Base-by-base conservation (phyloP, 768 basidiomycete genomes). In the Pluteus cervinus region DNA sequence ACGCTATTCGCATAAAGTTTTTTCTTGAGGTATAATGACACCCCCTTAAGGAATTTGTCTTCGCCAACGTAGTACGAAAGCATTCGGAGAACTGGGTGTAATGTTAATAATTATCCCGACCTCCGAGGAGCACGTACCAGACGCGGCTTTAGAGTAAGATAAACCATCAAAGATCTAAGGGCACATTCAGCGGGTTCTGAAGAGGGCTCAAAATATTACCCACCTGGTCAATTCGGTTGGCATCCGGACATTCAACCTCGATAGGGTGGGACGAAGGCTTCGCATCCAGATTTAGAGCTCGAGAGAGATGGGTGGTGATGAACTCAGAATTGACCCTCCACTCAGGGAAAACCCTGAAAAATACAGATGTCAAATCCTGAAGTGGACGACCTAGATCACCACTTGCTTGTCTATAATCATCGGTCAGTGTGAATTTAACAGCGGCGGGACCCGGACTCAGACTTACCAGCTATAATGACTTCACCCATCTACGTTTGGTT, bases 231-330 rank as follows among this genome's bases (percentile, higher is more conserved):
- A 91, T 87, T 48, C 82, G 73, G 51, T 86, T 83, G 7, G 87
- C 84, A 54, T 93, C 88, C 0, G 82, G 85, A 53, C 86, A 89
- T 10, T 84, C 81, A 18, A 94, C 88, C 56, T 97, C 89, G 49
- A 98, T 86, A 1, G 94, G 86, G 56, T 98, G 93, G 8, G 87
- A 90, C 14, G 88, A 89, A 7, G 79, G 62, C 52, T 89, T 87
- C 2, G 89, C 74, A 52, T 98, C 94, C 32, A 94, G 73, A 23
- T 64, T 60, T 18, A 97, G 71, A 10, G 93, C 93, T n/a, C 69
- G 63, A 39, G 77, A 75, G 28, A 93, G 66, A 54, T 89, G 79
- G 11, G 66, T 62, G n/a, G 77, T 77, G 45, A 96, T 81, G 63
- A 97, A 97, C 36, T 73, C 71, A 2, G 82, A 75, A 51, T 87